Evolutionary conservation across 2,329 filamentous ascomycete genomes (phyloP), one percentile per base, ranked within the genome.

Genomic region (Pezicula neosporulosa): DNA sequence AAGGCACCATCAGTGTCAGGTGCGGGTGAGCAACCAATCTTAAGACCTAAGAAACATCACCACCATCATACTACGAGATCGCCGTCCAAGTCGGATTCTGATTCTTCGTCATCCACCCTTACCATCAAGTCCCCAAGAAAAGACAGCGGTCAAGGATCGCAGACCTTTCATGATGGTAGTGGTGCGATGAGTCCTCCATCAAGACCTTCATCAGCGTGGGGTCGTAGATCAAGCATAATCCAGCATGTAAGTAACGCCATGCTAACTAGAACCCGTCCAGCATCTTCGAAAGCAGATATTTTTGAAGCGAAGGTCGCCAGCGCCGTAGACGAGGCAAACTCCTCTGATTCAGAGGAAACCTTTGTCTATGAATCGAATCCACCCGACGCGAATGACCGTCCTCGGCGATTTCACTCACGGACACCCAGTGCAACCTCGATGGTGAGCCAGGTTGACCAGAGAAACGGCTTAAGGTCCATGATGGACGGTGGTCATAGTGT

Each of bases 291-390:
- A 74, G 93, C 94, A 66, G 94, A 99, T 70, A 91, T 97, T 47
- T 99, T 99, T 68, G 94, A 97, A 73, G 91, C 92, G 60, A 96
- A 96, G 66, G 91, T 99, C 60, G 93, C 93, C 47, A 97, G 86
- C 68, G 93, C 93, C 8, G 91, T 99, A 48, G 93, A 97, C 67
- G 92, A 97, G 69, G 91, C 90, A 42, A 89, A 97, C 68, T 96
- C 93, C 12, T 97, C 93, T 6, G 94, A 99, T 68, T 97, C 93
- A 1, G 94, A 97, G 64, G 94, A 97, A 70, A 97, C 94, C 0
- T 99, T 97, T 69, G 94, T 99, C 15, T 99, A 99, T 72, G 94
- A 99, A 70, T 97, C 94, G 24, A 99, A 99, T 64, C 94, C 93
- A 9, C 89, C 90, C 47, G 84, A 87, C 58, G 70, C 66, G 46